phyloP scores from a whole-genome alignment of 805 yeast genomes.

The Torulaspora delbrueckii region DNA sequence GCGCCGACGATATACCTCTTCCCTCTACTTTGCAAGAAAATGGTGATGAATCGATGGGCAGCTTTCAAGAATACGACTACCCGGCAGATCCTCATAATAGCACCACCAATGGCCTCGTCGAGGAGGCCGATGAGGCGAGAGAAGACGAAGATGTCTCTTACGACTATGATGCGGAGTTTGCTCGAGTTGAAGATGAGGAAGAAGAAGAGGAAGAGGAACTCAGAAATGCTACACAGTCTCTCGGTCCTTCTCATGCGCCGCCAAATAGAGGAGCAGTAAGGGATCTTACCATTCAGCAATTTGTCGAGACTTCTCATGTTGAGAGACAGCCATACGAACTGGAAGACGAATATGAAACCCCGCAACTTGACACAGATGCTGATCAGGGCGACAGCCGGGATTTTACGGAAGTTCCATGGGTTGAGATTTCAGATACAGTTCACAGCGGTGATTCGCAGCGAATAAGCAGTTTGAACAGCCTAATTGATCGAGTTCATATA shows the following conservation, averaged over 20 bases:
- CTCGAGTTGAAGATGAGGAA: conserved; percentile 28
- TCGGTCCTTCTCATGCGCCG: neutral
- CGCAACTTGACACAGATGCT: conserved; percentile 37
- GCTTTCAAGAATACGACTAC: conserved; percentile 3
- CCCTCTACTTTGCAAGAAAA: conserved; percentile 32
- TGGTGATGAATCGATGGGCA: conserved; percentile 15
- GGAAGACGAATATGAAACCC: conserved; percentile 33
- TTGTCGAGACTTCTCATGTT: conserved; percentile 23
- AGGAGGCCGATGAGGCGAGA: neutral
- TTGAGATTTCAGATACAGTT: conserved; percentile 17
- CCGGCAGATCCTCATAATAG: neutral
- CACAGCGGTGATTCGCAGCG: conserved; percentile 14
- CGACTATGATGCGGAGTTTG: conserved; percentile 37
- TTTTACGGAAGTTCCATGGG: conserved; percentile 16
- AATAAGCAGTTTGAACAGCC: conserved; percentile 14
- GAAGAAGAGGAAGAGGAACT: conserved; percentile 17
- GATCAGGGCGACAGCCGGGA: conserved; percentile 25
- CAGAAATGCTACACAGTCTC: neutral
- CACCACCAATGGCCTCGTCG: neutral
- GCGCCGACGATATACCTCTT: neutral
- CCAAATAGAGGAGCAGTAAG: conserved; percentile 8
- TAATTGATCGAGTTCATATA: conserved; percentile 6
- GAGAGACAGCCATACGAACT: conserved; percentile 20
- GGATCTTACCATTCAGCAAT: conserved; percentile 21
- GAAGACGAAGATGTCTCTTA: conserved; percentile 35